Evolutionary conservation across 2,329 filamentous ascomycete species (phyloP), one percentile per base, ranked within the genome.

Genomic region (Ascochyta pisi): DNA sequence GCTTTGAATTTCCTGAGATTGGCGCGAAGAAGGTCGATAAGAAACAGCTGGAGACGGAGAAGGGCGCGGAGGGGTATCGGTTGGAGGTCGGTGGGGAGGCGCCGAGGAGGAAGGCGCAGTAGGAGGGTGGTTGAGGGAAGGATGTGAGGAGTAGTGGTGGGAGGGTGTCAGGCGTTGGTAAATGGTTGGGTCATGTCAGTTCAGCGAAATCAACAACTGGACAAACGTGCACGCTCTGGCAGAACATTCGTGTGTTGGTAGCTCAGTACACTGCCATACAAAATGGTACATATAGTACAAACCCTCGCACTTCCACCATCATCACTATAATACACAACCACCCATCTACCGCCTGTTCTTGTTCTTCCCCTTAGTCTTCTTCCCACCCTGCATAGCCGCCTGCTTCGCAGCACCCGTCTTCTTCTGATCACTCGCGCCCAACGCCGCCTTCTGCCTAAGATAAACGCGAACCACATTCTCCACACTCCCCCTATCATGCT

Each of bases 1-100:
- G 71, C 26, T 92, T 93, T 69, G 75, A 73, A 19, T 79, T 94
- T 62, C 90, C 90, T 0, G 79, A 81, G 29, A 66, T 92, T 57
- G 91, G 90, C 79, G 80, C 76, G 23, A 89, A 87, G 78, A 89
- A 87, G 78, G 79, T 75, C 35, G 80, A 79, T 71, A 75, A 75
- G 65, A 77, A 77, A 61, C 78, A 81, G 56, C 58, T 81, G 63
- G 76, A 73, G 67, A 81, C 78, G 6, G 80, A 78, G 69, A 81
- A 76, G 65, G 81, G 81, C 1, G 76, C 70, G n/a, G 81, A 83
- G 73, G 73, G 74, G 34, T 78, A 80, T 62, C 65, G 79, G 61
- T 68, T 79, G 22, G 76, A 71, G 58, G 78, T 77, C 49, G 76
- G 68, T 3, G 66, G 60, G 24, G 69, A 74, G 61, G 53, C 58